Evolutionary conservation across 805 yeast species (phyloP).

Genomic region (Cyberlindnera xylosilytica): DNA sequence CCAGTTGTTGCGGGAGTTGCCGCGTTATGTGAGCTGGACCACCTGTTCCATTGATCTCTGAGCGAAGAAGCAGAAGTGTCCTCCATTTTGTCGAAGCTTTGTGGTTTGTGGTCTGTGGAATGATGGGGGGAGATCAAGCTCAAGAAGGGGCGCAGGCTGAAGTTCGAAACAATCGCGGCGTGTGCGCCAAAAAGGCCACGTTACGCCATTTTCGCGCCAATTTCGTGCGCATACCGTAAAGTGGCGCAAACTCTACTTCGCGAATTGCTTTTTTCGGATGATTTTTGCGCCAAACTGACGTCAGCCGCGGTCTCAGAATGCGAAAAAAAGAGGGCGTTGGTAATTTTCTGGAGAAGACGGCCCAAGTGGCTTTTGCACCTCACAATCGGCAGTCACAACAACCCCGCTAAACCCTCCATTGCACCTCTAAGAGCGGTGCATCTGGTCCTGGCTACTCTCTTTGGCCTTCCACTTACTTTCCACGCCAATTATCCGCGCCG

Average conservation of each 20-base stretch:
- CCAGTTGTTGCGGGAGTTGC: slow-evolving; percentile 8
- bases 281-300: slow-evolving; percentile 2
- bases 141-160: neutral
- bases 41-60: slow-evolving; percentile 38
- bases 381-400: neutral
- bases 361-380: too few relatives aligned
- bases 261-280: neutral
- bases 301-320: neutral
- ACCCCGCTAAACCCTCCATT: neutral
- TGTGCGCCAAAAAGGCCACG: neutral
- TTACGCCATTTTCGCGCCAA: slow-evolving; percentile 1
- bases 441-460: too few relatives aligned
- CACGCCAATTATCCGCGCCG: too few relatives aligned
- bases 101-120: neutral
- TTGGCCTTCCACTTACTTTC: too few relatives aligned
- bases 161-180: neutral
- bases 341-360: slow-evolving; percentile 7
- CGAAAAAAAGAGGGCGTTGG: neutral
- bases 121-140: too few relatives aligned
- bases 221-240: neutral
- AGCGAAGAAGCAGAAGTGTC: slow-evolving; percentile 26
- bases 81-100: slow-evolving; percentile 7
- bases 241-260: too few relatives aligned
- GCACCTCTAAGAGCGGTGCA: too few relatives aligned
- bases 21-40: slow-evolving; percentile 32